phyloP scores from a whole-genome alignment of 257 asterid genomes.

The Solanum paucissectum region DNA sequence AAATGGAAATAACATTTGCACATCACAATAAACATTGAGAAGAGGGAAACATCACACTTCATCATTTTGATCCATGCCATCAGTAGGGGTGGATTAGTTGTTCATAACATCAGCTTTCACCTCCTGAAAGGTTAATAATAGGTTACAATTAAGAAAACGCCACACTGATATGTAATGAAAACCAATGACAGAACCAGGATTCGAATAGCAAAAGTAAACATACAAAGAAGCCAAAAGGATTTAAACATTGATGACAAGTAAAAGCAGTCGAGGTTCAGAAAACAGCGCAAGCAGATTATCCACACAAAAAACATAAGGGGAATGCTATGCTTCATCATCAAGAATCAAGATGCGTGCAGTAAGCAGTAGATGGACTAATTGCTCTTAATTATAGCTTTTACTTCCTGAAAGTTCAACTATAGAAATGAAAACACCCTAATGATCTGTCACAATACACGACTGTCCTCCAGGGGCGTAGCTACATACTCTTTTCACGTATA shows the following conservation, averaged over 20 bases:
- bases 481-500: no score
- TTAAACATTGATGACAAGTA: not conserved
- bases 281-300: not conserved
- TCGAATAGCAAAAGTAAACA: not conserved
- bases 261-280: not conserved
- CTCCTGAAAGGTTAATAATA: not conserved
- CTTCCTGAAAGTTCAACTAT: not conserved
- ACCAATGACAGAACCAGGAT: not conserved
- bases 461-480: not conserved
- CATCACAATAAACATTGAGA: not conserved
- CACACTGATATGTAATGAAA: not conserved
- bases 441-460: not conserved
- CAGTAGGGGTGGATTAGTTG: not conserved
- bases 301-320: not conserved
- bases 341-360: not conserved
- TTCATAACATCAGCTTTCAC: not conserved
- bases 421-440: not conserved
- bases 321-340: not conserved
- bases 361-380: not conserved
- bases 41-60: not conserved
- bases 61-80: not conserved
- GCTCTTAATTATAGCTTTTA: not conserved
- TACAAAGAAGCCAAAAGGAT: not conserved
- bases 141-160: not conserved
- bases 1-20: not conserved